A percentile compares a stretch with the other conserved stretches of the same genome.
Conservation (phyloP, 805 yeast genomes). For the Cyberlindnera maclurae region DNA sequence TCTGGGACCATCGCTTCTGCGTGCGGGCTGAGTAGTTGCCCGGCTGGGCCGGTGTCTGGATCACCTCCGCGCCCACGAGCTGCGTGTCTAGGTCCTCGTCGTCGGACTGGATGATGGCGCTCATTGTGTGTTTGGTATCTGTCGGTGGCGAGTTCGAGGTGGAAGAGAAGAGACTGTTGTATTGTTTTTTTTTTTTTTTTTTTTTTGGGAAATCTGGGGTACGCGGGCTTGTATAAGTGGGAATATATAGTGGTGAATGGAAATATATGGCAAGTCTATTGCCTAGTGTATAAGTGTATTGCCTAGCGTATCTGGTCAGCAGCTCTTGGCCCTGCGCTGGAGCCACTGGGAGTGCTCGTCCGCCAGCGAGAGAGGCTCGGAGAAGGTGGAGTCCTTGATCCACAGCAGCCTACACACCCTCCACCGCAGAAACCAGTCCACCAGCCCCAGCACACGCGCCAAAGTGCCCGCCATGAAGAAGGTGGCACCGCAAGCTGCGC, state of each 20-base stretch:
- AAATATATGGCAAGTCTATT: not conserved
- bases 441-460: constrained; percentile 59
- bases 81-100: constrained; percentile 22
- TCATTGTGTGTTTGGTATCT: constrained; percentile 16
- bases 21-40: constrained; percentile 54
- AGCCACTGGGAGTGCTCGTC: constrained; percentile 38
- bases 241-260: no score
- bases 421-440: constrained; percentile 58
- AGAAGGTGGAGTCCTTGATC: constrained; percentile 55
- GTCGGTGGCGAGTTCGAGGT: not conserved
- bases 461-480: constrained; percentile 50
- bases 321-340: constrained; percentile 22
- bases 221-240: not conserved
- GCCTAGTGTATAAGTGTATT: not conserved
- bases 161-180: no score
- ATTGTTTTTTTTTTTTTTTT: not conserved
- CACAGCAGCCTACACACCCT: constrained; percentile 42
- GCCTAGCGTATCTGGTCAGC: no score
- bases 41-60: constrained; percentile 36
- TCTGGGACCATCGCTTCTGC: constrained; percentile 40
- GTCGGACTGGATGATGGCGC: constrained; percentile 26
- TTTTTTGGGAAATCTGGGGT: not conserved
- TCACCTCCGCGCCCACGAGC: constrained; percentile 23
- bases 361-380: constrained; percentile 37
- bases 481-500: constrained; percentile 47